These are phyloP conservation scores for Dalbergia oliveri DNA, from an alignment of 306 rosid genomes.

Conservation along the genomic window DNA sequence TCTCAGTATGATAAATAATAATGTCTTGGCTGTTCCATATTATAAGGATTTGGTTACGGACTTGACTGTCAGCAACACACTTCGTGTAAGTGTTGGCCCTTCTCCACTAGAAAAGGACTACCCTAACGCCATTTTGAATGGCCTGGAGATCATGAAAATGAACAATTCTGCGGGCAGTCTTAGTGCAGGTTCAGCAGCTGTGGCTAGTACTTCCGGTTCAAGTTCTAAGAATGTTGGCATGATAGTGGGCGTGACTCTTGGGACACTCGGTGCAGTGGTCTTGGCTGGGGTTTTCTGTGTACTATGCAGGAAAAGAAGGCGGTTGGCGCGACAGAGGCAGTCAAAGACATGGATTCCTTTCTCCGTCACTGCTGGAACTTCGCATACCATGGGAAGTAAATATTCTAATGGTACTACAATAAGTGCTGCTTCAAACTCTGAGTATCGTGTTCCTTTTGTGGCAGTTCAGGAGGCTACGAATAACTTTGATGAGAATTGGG, in stretches of 20 bases:
- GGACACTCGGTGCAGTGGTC: slow-evolving; percentile 56
- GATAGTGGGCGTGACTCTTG: slow-evolving; percentile 70
- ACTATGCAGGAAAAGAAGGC: slow-evolving; percentile 62
- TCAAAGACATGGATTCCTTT: slow-evolving; percentile 83
- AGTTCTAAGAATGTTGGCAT: slow-evolving; percentile 62
- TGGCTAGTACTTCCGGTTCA: slow-evolving; percentile 46
- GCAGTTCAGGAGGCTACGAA: slow-evolving; percentile 83
- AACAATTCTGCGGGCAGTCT: slow-evolving; percentile 80
- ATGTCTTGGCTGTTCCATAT: slow-evolving; percentile 59
- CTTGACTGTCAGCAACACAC: slow-evolving; percentile 39
- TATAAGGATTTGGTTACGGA: slow-evolving; percentile 66
- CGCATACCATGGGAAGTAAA: slow-evolving; percentile 86
- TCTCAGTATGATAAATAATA: slow-evolving; percentile 38
- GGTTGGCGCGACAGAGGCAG: slow-evolving; percentile 54
- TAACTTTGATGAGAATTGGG: slow-evolving; percentile 84
- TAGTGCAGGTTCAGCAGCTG: slow-evolving; percentile 43
- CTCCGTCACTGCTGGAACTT: slow-evolving; percentile 62
- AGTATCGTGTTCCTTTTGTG: slow-evolving; percentile 70
- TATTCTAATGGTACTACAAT: slow-evolving; percentile 71
- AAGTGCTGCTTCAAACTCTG: slow-evolving; percentile 66
- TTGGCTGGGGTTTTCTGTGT: slow-evolving; percentile 59
- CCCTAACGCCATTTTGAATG: slow-evolving; percentile 88
- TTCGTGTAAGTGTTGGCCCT: slow-evolving; percentile 83
- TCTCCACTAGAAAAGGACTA: slow-evolving; percentile 14
- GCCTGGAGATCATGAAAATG: slow-evolving; percentile 92